phyloP scores from a whole-genome alignment of 2,329 filamentous ascomycete species.

The Aspergillus uvarum region DNA sequence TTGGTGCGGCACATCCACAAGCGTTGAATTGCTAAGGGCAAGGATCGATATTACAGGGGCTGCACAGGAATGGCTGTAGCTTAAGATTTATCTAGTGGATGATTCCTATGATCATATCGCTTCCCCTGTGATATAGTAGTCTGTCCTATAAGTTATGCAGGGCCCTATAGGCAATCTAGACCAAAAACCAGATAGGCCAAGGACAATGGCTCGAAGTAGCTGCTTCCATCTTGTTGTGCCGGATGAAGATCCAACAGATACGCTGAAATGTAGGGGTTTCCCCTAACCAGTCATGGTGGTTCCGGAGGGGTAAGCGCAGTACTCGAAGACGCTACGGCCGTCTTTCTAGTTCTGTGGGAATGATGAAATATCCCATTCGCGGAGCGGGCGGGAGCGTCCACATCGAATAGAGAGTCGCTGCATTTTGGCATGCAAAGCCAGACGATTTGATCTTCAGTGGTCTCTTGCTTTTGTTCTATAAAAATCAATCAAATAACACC shows the following conservation, averaged over 20 bases:
- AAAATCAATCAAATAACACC: conserved; percentile 18
- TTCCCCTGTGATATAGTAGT: background rate
- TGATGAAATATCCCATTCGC: background rate
- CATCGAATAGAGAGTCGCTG: background rate
- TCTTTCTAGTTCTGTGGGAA: background rate
- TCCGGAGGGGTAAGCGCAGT: background rate
- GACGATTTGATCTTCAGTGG: background rate
- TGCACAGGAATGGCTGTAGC: background rate
- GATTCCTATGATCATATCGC: background rate
- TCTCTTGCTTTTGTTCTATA: conserved; percentile 21
- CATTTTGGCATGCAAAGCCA: background rate
- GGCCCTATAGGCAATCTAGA: background rate
- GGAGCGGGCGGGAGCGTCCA: background rate
- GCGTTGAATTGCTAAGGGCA: background rate
- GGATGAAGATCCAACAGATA: background rate
- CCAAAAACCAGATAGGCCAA: background rate
- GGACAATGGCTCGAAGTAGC: background rate
- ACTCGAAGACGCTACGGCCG: background rate
- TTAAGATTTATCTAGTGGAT: background rate
- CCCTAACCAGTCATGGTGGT: background rate
- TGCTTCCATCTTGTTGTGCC: background rate
- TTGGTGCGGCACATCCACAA: background rate
- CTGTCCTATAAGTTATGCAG: background rate
- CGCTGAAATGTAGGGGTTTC: background rate
- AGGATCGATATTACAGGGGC: background rate